Conservation (phyloP, 306 rosid species). For the Pueraria montana region DNA sequence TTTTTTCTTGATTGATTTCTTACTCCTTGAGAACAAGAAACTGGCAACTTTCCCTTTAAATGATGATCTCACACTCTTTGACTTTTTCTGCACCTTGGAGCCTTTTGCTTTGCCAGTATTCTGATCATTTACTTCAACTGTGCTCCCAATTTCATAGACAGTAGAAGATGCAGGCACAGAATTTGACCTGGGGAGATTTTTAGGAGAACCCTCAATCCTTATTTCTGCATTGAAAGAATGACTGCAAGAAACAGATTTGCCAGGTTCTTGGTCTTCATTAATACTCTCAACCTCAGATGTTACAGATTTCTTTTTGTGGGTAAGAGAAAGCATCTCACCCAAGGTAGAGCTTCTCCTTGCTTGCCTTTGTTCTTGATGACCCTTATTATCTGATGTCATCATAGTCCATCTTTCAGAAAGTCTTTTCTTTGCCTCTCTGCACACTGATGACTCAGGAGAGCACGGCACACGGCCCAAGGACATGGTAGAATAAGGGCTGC, state of each 20-base stretch:
- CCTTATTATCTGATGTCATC: slow-evolving; percentile 70
- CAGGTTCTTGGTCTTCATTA: slow-evolving; percentile 60
- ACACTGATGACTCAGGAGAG: slow-evolving; percentile 91
- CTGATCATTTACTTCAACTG: slow-evolving; percentile 52
- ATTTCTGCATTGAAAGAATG: slow-evolving; percentile 58
- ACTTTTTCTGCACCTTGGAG: slow-evolving; percentile 60
- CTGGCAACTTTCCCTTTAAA: slow-evolving; percentile 88
- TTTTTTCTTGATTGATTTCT: slow-evolving; percentile 78
- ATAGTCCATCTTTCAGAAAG: slow-evolving; percentile 95
- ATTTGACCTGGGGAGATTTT: slow-evolving; percentile 73
- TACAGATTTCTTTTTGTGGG: slow-evolving; percentile 66
- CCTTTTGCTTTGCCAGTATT: slow-evolving; percentile 51
- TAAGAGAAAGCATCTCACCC: slow-evolving; percentile 96
- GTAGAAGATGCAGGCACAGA: slow-evolving; percentile 73
- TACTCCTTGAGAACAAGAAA: slow-evolving; percentile 85
- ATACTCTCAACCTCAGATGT: slow-evolving; percentile 54
- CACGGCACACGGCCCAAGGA: slow-evolving; percentile 78
- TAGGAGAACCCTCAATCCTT: slow-evolving; percentile 54
- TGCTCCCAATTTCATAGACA: slow-evolving; percentile 51
- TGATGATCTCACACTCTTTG: slow-evolving; percentile 77
- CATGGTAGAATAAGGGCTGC: slow-evolving; percentile 76
- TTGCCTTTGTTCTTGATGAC: slow-evolving; percentile 68
- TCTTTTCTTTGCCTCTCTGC: slow-evolving; percentile 95
- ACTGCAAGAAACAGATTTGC: slow-evolving; percentile 60
- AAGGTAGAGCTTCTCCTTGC: slow-evolving; percentile 75